Evolutionary conservation across 148 eudicot genomes (phyloP).

Genomic region (Oxyria digyna): DNA sequence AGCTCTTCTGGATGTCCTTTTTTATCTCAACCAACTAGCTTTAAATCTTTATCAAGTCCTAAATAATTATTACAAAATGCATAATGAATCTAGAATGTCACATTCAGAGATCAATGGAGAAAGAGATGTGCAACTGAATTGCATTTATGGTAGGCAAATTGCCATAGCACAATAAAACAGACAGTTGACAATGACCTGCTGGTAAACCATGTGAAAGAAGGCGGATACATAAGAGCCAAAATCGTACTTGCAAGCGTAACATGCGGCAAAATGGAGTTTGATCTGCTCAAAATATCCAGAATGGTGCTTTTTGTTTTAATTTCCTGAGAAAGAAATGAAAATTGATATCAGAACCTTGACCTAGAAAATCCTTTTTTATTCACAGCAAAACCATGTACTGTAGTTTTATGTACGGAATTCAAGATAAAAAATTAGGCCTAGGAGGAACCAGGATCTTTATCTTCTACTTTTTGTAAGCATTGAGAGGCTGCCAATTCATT

Average conservation of each 20-base stretch:
- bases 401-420: not conserved
- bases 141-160: not conserved
- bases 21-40: not conserved
- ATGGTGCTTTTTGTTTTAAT: constrained; percentile 26
- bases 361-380: not conserved
- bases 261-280: constrained; percentile 78
- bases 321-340: constrained; percentile 27
- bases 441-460: not conserved
- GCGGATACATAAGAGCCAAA: constrained; percentile 84
- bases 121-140: not conserved
- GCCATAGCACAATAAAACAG: not conserved
- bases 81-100: not conserved
- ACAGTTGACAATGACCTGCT: constrained; percentile 42
- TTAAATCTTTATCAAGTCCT: not conserved
- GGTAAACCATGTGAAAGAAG: constrained; percentile 97
- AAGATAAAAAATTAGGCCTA: not conserved
- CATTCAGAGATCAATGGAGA: not conserved
- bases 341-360: not conserved
- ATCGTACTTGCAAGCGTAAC: constrained; percentile 75
- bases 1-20: not conserved
- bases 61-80: not conserved
- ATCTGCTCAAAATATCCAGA: constrained; percentile 50
- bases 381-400: not conserved
- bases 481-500: not conserved
- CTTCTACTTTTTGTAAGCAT: not conserved